Percentiles rank a stretch among this genome's conserved stretches.
Conservation (phyloP, 129 eudicot genomes). For the Tagetes erecta region DNA sequence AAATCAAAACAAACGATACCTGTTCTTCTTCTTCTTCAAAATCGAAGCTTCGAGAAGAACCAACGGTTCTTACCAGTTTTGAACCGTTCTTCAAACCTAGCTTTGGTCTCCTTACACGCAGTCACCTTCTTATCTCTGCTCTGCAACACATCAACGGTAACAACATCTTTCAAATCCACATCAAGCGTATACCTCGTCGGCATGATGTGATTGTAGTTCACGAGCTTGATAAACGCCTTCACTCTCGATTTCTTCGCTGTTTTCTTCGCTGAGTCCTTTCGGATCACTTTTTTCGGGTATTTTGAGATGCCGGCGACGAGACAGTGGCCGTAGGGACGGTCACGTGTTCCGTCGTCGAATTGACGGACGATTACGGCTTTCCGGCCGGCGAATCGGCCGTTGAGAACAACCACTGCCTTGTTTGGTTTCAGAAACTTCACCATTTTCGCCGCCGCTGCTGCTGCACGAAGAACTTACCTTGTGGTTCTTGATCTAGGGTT, state of each 20-base stretch:
- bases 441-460: conserved; percentile 42
- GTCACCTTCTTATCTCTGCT: conserved; percentile 43
- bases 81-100: conserved; percentile 39
- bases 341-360: conserved; percentile 59
- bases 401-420: conserved; percentile 60
- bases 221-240: conserved; percentile 57
- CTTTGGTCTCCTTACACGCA: conserved; percentile 42
- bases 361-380: conserved; percentile 48
- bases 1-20: background rate
- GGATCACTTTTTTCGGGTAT: conserved; percentile 52
- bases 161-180: conserved; percentile 40
- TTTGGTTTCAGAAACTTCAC: conserved; percentile 56
- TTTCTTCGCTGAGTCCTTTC: conserved; percentile 45
- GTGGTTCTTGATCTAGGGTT: conserved; percentile 25
- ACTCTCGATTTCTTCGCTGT: conserved; percentile 57
- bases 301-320: conserved; percentile 55
- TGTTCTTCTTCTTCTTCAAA: conserved; percentile 24
- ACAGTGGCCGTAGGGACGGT: conserved; percentile 53
- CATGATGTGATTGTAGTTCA: conserved; percentile 48
- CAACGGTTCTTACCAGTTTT: conserved; percentile 45
- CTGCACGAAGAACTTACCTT: background rate
- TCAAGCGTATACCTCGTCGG: conserved; percentile 47
- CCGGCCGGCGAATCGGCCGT: conserved; percentile 53
- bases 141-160: conserved; percentile 31
- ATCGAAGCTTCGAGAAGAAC: conserved; percentile 43